Base-by-base conservation (phyloP, 2,329 filamentous ascomycete genomes). In the Thielaviopsis punctulata region DNA sequence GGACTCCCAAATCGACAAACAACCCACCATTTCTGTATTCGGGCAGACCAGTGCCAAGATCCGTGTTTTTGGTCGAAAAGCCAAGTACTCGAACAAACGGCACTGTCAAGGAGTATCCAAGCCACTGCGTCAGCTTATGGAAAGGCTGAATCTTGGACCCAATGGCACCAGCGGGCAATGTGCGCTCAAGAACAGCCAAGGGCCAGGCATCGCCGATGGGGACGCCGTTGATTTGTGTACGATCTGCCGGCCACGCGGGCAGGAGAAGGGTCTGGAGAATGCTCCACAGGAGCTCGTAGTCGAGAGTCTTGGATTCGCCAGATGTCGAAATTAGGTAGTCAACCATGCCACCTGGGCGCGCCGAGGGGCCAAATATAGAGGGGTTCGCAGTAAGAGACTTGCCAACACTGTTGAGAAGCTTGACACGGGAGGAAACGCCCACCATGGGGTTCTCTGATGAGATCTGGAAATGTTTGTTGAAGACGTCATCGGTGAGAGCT, bases 1-100 rank as follows among this genome's bases (percentile, higher is more conserved):
- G 56, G 0, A 76, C 73, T 0, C 70, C 72, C 19, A 77, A 60
- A 33, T 79, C 82, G 46, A 85, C 72, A 33, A 85, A 80, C 0
- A 86, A 64, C 0, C 82, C 82, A 2, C 82, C 82, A 54, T 86
- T 86, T 50, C 82, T 74, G 58, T 86, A 86, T 60, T 86, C 82
- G 0, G 82, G 79, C 2, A 86, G 67, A 0, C 79, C 82, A 0
- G 82, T 86, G 8, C 82, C 69, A 0, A 80, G 70, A 19, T 75
- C 67, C 2, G 68, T 63, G 36, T 76, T 76, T 8, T 64, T 67
- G 64, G 76, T 77, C 12, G 70, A 64, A 13, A 72, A 67, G 1
- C 68, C 68, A 9, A 80, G 64, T 1, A 79, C 62, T 1, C 69
- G 68, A 47, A 72, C 68, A 58, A 80, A 78, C 0, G 76, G 75